phyloP scores from a whole-genome alignment of 495 filamentous ascomycete species.

The Penicillium samsonianum region DNA sequence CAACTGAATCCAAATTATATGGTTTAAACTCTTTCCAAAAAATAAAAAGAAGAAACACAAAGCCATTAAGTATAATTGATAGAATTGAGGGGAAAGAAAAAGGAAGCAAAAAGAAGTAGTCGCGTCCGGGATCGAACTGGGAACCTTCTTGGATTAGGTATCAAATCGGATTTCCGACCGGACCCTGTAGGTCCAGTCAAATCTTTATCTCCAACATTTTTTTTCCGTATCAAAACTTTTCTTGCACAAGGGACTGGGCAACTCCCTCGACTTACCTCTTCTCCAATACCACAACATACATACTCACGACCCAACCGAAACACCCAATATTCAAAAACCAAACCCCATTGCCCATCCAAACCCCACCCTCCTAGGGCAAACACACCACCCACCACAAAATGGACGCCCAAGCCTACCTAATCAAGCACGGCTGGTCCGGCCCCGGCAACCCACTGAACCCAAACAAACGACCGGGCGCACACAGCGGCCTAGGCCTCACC shows the following conservation, averaged over 20 bases:
- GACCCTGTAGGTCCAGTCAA: too few relatives aligned
- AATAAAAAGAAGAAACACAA: too few relatives aligned
- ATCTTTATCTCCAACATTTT: slow-evolving; percentile 4
- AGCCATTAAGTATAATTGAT: too few relatives aligned
- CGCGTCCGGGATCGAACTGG: too few relatives aligned
- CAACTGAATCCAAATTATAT: not conserved
- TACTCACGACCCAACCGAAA: not conserved
- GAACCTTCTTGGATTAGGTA: too few relatives aligned
- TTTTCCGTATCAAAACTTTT: slow-evolving; percentile 5
- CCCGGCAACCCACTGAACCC: slow-evolving; percentile 73
- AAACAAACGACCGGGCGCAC: slow-evolving; percentile 57
- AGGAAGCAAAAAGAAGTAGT: too few relatives aligned
- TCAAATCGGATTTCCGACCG: too few relatives aligned
- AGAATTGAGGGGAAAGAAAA: too few relatives aligned
- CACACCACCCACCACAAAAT: slow-evolving; percentile 37
- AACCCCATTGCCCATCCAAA: not conserved
- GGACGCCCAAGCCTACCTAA: slow-evolving; percentile 70
- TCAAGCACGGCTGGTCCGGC: slow-evolving; percentile 77
- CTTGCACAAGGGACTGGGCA: not conserved
- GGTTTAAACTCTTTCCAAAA: not conserved
- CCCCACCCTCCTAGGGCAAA: not conserved
- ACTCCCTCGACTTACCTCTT: not conserved
- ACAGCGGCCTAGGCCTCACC: slow-evolving; percentile 64
- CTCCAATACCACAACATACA: not conserved
- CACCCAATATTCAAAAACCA: not conserved